A percentile compares a stretch with the other conserved stretches of the same genome.
These are phyloP conservation scores for Myriosclerotinia curreyana DNA, from an alignment of 2,329 filamentous ascomycete species.

Conservation along the genomic window DNA sequence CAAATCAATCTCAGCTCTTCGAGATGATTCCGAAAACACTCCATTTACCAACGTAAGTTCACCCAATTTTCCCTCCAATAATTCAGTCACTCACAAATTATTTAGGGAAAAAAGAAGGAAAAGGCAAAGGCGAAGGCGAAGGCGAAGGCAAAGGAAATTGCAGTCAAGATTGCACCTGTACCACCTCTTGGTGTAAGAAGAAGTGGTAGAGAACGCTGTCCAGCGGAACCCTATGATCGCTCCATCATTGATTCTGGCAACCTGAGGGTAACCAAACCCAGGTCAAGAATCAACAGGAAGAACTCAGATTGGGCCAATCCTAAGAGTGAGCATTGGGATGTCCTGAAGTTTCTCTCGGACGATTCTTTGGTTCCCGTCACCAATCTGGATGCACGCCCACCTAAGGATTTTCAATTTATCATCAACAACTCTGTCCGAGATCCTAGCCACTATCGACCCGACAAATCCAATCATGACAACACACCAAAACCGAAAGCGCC, in stretches of 20 bases:
- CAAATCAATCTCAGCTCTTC: neutral
- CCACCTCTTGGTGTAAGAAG: neutral
- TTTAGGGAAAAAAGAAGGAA: neutral
- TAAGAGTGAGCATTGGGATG: constrained; percentile 29
- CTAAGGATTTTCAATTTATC: constrained; percentile 11
- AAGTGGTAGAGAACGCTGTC: constrained; percentile 13
- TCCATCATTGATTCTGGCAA: neutral
- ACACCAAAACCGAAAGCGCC: neutral
- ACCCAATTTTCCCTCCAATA: neutral
- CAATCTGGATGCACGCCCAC: constrained; percentile 16
- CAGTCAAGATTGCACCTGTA: neutral
- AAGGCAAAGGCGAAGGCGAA: neutral
- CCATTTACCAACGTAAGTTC: constrained; percentile 3
- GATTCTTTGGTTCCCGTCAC: constrained; percentile 8
- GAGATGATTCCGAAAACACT: neutral
- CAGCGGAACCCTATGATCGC: neutral
- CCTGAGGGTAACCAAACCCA: neutral
- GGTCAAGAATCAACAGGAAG: neutral
- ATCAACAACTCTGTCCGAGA: constrained; percentile 1
- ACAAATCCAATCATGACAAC: neutral
- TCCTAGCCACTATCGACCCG: constrained; percentile 3
- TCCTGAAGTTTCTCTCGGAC: constrained; percentile 26
- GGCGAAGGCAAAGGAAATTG: constrained; percentile 1
- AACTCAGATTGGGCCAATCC: constrained; percentile 27
- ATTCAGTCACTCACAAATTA: neutral